Percentiles rank a stretch among this genome's conserved stretches.
Conservation (phyloP, 1,284 basidiomycete genomes). For the Pseudomicrostroma phylloplanum region DNA sequence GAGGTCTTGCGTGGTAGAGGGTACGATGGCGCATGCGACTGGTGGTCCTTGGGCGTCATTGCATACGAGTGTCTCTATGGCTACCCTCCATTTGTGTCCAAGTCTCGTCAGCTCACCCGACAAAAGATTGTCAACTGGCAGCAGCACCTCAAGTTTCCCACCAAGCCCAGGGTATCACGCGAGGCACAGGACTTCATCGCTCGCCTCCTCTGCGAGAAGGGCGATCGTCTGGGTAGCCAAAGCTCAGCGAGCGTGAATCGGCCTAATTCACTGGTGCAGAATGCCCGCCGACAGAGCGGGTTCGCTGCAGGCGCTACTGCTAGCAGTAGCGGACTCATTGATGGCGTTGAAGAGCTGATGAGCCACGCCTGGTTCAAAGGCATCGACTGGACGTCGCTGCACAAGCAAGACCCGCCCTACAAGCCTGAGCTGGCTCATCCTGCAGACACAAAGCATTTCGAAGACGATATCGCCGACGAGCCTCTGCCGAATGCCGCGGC, state of each 20-base stretch:
- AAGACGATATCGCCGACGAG: conserved; percentile 75
- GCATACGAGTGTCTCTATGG: conserved; percentile 59
- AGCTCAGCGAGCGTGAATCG: conserved; percentile 64
- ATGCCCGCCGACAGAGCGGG: conserved; percentile 61
- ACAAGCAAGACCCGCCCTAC: conserved; percentile 67
- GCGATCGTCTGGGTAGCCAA: conserved; percentile 78
- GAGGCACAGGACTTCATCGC: conserved; percentile 82
- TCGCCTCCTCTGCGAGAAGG: conserved; percentile 81
- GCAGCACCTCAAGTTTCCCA: conserved; percentile 76
- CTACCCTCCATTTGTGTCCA: conserved; percentile 65
- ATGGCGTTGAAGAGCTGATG: conserved; percentile 83
- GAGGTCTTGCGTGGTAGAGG: conserved; percentile 81
- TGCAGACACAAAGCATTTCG: conserved; percentile 49
- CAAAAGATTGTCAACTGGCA: conserved; percentile 71
- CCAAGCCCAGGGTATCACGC: conserved; percentile 71
- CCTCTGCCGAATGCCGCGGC: conserved; percentile 83
- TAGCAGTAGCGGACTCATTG: conserved; percentile 52
- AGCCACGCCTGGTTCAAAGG: conserved; percentile 53
- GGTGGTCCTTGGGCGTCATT: conserved; percentile 95
- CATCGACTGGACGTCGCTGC: conserved; percentile 34
- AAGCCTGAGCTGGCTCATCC: conserved; percentile 64
- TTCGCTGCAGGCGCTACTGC: conserved; percentile 57
- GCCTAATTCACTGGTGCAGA: conserved; percentile 69
- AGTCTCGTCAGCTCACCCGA: conserved; percentile 42
- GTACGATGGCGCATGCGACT: conserved; percentile 90